Evolutionary conservation across 495 filamentous ascomycete genomes (phyloP).

Genomic region (Wilcoxina mikolae): DNA sequence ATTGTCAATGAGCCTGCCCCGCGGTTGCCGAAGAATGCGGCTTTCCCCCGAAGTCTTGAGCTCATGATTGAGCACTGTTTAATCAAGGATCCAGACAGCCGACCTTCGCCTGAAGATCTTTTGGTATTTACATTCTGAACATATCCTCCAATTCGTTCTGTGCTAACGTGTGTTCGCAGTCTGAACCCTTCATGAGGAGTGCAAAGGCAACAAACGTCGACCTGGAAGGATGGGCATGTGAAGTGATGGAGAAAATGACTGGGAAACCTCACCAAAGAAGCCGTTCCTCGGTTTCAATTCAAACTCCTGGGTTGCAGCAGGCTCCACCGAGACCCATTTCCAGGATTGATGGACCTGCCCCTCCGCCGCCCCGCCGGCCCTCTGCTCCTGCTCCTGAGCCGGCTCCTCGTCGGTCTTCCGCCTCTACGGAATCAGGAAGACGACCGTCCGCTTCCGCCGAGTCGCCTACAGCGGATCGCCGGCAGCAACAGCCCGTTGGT

Average conservation of each 20-base stretch:
- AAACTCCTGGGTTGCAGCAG: slow-evolving; percentile 5
- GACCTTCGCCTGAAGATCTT: slow-evolving; percentile 83
- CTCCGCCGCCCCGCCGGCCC: not conserved
- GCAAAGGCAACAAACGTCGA: slow-evolving; percentile 28
- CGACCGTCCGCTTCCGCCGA: not conserved
- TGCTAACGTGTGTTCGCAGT: slow-evolving; percentile 10
- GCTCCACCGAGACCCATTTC: slow-evolving; percentile 11
- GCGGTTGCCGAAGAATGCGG: slow-evolving; percentile 85
- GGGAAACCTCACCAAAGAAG: slow-evolving; percentile 17
- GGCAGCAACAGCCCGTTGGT: not conserved
- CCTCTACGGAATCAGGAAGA: not conserved
- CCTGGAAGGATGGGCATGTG: slow-evolving; percentile 26
- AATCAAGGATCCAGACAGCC: slow-evolving; percentile 67
- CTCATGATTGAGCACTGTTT: slow-evolving; percentile 95
- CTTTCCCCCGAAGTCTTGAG: slow-evolving; percentile 85
- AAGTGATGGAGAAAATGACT: slow-evolving; percentile 20
- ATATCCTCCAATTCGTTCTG: slow-evolving; percentile 29
- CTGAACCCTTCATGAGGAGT: slow-evolving; percentile 28
- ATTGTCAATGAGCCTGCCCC: slow-evolving; percentile 95
- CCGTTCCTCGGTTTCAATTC: slow-evolving; percentile 21
- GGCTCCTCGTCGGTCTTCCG: not conserved
- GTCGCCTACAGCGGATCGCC: not conserved
- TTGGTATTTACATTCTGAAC: slow-evolving; percentile 18
- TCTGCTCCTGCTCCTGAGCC: not conserved
- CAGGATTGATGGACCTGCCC: not conserved